Evolutionary conservation across 805 yeast genomes (phyloP).

Genomic region (Diddensiella santjacobensis): DNA sequence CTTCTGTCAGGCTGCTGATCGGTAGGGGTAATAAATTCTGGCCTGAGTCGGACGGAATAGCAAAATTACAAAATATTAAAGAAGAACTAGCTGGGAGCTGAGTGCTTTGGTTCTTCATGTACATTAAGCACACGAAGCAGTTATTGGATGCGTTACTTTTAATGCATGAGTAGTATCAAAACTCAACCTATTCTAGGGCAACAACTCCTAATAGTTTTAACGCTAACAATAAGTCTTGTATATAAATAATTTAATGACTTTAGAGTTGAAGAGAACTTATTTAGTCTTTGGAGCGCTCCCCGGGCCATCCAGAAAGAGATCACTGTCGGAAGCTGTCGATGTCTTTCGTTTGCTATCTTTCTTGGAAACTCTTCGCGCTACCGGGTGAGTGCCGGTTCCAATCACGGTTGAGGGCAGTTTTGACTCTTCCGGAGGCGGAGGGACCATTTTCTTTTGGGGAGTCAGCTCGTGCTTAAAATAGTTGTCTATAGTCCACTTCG

Average conservation of each 20-base stretch:
- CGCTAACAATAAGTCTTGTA: too few relatives aligned
- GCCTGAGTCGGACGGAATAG: conserved; percentile 81
- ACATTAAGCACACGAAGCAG: too few relatives aligned
- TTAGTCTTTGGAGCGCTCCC: neutral
- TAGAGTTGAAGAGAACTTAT: too few relatives aligned
- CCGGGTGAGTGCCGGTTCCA: neutral
- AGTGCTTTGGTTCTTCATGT: too few relatives aligned
- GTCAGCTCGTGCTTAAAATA: conserved; percentile 12
- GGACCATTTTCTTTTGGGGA: conserved; percentile 4
- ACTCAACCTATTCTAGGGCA: too few relatives aligned
- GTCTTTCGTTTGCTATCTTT: neutral
- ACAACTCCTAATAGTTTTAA: too few relatives aligned
- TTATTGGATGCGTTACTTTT: too few relatives aligned
- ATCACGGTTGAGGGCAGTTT: neutral
- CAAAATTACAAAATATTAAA: conserved; percentile 51
- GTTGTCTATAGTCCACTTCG: conserved; percentile 34
- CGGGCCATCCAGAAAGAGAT: conserved; percentile 3
- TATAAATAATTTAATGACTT: too few relatives aligned
- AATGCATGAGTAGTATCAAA: too few relatives aligned
- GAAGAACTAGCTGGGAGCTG: conserved; percentile 37
- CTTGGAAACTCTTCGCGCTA: neutral
- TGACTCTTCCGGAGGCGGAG: neutral
- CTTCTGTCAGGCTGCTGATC: conserved; percentile 67
- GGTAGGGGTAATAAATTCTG: conserved; percentile 74
- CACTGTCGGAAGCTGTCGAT: conserved; percentile 8